Conservation (phyloP, 176 grass and related monocot genomes). For the Bothriochloa decipiens region DNA sequence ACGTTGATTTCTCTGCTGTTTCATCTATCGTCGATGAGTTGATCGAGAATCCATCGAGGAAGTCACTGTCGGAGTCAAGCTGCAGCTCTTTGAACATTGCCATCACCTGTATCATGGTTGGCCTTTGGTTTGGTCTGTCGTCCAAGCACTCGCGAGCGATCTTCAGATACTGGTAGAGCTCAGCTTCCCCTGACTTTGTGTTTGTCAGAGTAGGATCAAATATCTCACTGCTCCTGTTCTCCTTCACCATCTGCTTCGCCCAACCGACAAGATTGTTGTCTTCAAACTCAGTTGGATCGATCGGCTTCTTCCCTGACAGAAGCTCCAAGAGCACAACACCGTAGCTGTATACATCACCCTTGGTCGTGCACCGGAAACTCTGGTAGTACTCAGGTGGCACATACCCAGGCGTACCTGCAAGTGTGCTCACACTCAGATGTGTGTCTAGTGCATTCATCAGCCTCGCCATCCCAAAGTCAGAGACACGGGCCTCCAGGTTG, state of each 20-base stretch:
- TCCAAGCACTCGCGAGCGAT: conserved; percentile 89
- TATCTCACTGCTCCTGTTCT: conserved; percentile 68
- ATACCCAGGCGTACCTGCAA: conserved; percentile 92
- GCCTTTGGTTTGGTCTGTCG: conserved; percentile 67
- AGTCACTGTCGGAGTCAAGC: conserved; percentile 72
- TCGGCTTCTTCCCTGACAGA: conserved; percentile 91
- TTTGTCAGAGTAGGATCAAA: conserved; percentile 65
- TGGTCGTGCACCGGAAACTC: conserved; percentile 93
- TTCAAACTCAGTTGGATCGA: conserved; percentile 78
- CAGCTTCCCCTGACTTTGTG: conserved; percentile 61
- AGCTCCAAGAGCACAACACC: conserved; percentile 96
- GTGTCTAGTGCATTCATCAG: conserved; percentile 88
- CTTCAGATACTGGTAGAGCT: conserved; percentile 77
- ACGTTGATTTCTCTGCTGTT: conserved; percentile 62
- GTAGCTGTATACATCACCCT: conserved; percentile 96
- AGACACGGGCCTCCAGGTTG: conserved; percentile 79
- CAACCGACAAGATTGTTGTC: conserved; percentile 94
- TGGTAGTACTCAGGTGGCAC: conserved; percentile 98
- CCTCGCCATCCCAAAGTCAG: conserved; percentile 94
- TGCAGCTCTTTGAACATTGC: conserved; percentile 97
- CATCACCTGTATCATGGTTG: conserved; percentile 99
- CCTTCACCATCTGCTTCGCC: conserved; percentile 95
- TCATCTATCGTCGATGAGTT: conserved; percentile 71
- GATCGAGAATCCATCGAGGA: conserved; percentile 67
- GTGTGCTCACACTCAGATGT: conserved; percentile 91